Conservation (phyloP, 1,284 basidiomycete species). For the Caloboletus firmus region DNA sequence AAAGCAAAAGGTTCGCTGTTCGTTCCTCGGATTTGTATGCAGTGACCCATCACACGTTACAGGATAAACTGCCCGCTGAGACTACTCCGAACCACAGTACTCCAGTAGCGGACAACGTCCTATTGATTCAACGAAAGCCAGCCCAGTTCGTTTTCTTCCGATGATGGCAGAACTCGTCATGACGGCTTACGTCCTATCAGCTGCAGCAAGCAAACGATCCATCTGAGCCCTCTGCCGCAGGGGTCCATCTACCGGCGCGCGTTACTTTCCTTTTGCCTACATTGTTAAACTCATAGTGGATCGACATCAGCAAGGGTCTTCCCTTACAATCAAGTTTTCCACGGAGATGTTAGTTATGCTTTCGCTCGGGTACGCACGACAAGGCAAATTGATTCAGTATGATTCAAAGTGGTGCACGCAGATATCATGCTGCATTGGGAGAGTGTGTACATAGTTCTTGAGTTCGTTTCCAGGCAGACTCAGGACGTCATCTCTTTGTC, state of each 20-base stretch:
- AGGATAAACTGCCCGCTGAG: background rate
- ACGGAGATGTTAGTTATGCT: background rate
- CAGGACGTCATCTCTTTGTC: no score
- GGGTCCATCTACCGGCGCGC: background rate
- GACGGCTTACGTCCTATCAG: background rate
- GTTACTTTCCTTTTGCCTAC: background rate
- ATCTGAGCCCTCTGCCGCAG: background rate
- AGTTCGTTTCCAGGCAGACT: no score
- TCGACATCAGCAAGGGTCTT: background rate
- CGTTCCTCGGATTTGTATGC: background rate
- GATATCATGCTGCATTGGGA: background rate
- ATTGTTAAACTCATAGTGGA: background rate
- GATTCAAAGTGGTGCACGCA: background rate
- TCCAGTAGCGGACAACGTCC: background rate
- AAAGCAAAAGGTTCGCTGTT: background rate
- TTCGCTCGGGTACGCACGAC: background rate
- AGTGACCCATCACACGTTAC: background rate
- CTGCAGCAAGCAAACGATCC: background rate
- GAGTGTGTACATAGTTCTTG: background rate
- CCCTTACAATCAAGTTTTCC: background rate
- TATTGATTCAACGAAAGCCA: background rate
- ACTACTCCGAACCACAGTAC: background rate
- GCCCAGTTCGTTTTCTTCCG: background rate
- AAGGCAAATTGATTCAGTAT: background rate
- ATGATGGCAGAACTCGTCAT: background rate